Conservation (phyloP, 768 basidiomycete genomes). For the Hirschioporus abietinus region DNA sequence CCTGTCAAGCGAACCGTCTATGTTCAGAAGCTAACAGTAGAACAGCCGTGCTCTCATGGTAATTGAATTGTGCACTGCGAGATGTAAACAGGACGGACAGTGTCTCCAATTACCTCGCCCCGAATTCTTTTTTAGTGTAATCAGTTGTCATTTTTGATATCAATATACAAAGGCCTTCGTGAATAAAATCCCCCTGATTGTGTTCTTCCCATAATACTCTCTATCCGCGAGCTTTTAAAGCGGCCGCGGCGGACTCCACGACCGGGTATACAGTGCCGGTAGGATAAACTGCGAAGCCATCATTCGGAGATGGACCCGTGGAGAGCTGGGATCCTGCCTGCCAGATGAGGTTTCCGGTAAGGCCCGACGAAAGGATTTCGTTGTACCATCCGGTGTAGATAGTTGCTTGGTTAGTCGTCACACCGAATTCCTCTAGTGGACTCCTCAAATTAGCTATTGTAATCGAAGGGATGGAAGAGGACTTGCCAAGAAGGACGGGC, state of each 20-base stretch:
- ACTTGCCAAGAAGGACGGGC: constrained; percentile 43
- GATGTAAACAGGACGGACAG: too few relatives aligned
- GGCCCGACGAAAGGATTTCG: constrained; percentile 44
- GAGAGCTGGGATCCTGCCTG: constrained; percentile 38
- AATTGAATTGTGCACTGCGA: background rate
- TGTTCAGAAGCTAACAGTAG: background rate
- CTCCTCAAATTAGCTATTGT: background rate
- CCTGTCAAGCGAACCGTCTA: background rate
- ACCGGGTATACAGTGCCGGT: constrained; percentile 39
- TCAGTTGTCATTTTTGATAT: too few relatives aligned
- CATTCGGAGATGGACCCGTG: constrained; percentile 42
- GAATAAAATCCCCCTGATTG: background rate
- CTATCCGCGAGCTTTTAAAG: constrained; percentile 37
- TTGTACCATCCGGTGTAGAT: constrained; percentile 55
- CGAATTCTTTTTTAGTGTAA: too few relatives aligned
- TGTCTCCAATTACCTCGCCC: too few relatives aligned
- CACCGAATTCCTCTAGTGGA: constrained; percentile 52
- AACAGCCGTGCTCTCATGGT: background rate
- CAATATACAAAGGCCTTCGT: background rate
- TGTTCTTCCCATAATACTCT: background rate
- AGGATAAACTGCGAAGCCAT: constrained; percentile 49
- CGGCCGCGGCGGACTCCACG: constrained; percentile 35
- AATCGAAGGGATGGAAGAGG: background rate
- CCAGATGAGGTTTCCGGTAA: constrained; percentile 61
- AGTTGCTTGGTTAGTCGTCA: constrained; percentile 38